Base-by-base conservation (phyloP, 2,329 filamentous ascomycete species). In the Myriosclerotinia scirpicola region DNA sequence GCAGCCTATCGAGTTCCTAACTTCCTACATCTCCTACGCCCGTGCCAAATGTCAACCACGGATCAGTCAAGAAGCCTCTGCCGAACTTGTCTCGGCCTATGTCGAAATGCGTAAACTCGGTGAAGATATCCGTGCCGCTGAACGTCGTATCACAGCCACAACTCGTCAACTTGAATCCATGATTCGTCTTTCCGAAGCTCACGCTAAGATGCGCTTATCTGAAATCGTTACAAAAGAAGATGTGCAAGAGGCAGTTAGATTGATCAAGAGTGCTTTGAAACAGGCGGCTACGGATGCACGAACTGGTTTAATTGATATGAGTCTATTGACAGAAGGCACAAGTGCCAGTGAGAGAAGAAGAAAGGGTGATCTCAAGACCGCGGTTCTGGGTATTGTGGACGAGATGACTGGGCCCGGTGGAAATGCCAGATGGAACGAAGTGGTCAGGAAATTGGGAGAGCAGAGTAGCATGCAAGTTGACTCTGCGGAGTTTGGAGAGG, bases 91-190 rank as follows among this genome's bases (percentile, higher is more conserved):
- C 1, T 85, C 91, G 53, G 87, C 92, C 40, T 99, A 99, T 76
- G 91, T 98, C 55, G 90, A 90, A 68, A 97, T 99, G 92, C 93
- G 95, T 71, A 92, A 93, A 75, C 87, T 99, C 0, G 95, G 95
- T 56, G 90, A 93, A 72, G 90, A 93, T 73, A 89, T 94, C 46
- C 92, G 94, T 59, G 85, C 93, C 2, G 87, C 91, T 3, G 96
- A 99, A 79, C 94, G 96, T 78, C 92, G 95, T 72, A 99, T 99
- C 80, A 99, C 95, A 0, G 95, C 95, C 52, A 99, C 95, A 3
- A 99, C 96, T 0, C 87, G 95, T 76, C 95, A 99, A 79, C 84
- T 99, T 7, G 96, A 99, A 80, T 95, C 90, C 55, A 99, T 99
- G 96, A 98, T 99, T 76, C 94, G 95, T 69, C 89, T 99, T 3